phyloP scores from a whole-genome alignment of 352 stramenopile species.

The Pythium graminicola region DNA sequence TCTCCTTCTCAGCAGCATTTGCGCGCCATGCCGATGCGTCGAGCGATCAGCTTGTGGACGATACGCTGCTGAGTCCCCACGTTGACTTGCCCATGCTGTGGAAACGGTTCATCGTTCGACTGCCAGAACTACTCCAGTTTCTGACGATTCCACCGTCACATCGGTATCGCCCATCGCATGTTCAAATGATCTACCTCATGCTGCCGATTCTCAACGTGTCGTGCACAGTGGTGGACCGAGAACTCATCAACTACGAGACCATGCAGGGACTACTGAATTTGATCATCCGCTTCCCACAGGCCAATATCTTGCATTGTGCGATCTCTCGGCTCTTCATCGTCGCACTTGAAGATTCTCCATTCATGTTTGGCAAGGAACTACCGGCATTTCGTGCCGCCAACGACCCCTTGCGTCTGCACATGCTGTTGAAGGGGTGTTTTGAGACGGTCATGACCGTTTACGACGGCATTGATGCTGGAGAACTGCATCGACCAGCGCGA shows the following conservation, averaged over 20 bases:
- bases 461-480: neutral
- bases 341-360: slow-evolving; percentile 68
- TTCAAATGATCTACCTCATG: slow-evolving; percentile 72
- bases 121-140: slow-evolving; percentile 37
- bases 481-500: neutral
- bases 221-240: slow-evolving; percentile 45
- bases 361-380: slow-evolving; percentile 76
- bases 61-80: slow-evolving; percentile 34
- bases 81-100: slow-evolving; percentile 57
- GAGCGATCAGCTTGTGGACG: slow-evolving; percentile 10
- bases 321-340: slow-evolving; percentile 70
- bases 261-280: slow-evolving; percentile 77
- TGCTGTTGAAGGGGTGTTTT: slow-evolving; percentile 43
- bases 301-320: slow-evolving; percentile 71
- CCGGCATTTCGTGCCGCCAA: slow-evolving; percentile 48
- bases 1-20: slow-evolving; percentile 26
- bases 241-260: slow-evolving; percentile 31
- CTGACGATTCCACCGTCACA: slow-evolving; percentile 22
- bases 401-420: slow-evolving; percentile 44
- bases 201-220: slow-evolving; percentile 71
- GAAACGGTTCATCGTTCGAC: slow-evolving; percentile 40
- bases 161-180: slow-evolving; percentile 50
- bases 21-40: slow-evolving; percentile 8
- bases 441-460: slow-evolving; percentile 39
- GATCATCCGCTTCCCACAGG: slow-evolving; percentile 85